These are phyloP conservation scores for Leccinum sublutescens DNA, from an alignment of 768 basidiomycete species.

Conservation along the genomic window DNA sequence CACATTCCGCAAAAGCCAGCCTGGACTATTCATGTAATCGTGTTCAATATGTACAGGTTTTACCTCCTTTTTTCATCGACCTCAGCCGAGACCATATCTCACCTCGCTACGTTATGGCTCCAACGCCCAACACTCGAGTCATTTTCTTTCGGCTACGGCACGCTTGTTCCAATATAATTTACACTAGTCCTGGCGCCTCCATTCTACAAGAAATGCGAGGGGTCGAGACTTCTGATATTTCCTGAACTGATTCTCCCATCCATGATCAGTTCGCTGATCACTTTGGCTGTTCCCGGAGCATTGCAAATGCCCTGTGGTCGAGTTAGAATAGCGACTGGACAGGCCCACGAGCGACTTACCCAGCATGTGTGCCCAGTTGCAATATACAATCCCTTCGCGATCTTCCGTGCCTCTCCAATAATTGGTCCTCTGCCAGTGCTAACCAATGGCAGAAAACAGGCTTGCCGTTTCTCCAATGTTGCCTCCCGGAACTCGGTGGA, in stretches of 20 bases:
- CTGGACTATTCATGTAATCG: too few species aligned
- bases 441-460: conserved; percentile 77
- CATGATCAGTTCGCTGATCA: conserved; percentile 68
- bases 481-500: conserved; percentile 57
- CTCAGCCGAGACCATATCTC: background rate
- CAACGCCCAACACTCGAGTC: background rate
- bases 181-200: background rate
- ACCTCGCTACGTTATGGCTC: background rate
- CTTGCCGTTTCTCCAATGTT: conserved; percentile 53
- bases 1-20: too few species aligned
- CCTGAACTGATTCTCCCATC: conserved; percentile 62
- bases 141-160: background rate
- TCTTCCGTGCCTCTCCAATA: conserved; percentile 55
- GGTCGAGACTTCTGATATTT: conserved; percentile 48
- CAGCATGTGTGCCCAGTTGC: conserved; percentile 81
- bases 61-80: background rate
- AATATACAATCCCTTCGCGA: conserved; percentile 64
- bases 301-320: conserved; percentile 66
- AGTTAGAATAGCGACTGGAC: conserved; percentile 6
- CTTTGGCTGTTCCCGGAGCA: conserved; percentile 80
- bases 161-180: background rate
- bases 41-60: background rate
- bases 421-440: conserved; percentile 60
- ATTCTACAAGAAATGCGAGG: conserved; percentile 34
- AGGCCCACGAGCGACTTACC: conserved; percentile 43